Base-by-base conservation (phyloP, 179 eudicot genomes). In the Dionaea muscipula region DNA sequence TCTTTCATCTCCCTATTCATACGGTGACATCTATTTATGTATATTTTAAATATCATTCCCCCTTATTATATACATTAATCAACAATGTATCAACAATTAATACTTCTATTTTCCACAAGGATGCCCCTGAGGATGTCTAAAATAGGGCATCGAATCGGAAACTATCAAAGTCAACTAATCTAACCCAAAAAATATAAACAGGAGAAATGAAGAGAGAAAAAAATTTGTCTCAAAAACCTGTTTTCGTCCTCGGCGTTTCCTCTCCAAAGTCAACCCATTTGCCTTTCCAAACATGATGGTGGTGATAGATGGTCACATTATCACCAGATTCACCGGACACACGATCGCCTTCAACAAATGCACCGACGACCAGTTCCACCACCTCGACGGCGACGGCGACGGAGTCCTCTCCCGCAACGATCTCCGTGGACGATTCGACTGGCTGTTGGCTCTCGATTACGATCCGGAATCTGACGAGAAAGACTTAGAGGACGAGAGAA, bases 291-390 rank as follows among this genome's bases (percentile, higher is more conserved):
- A 43, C 19, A 70, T 70, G 69, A 44, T 60, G 38, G 61, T 70
- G 36, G 60, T 52, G 21, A 64, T 78, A 0, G 86, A 81, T 44
- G 73, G 73, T 37, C 45, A 62, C 0, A 81, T 66, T 56, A 53
- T 81, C 39, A 64, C 17, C 2, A 33, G 62, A 12, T 81, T 81
- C 31, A 66, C 73, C n/a, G 63, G 68, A 15, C 65, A 78, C 47
- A 31, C 47, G 0, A 54, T 61, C 13, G 51, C 51, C 1, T 78
- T 81, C 51, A 60, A 64, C 45, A 61, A 68, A 58, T 65, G 70
- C 28, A 66, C 66, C 0, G 62, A 68, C 7, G 68, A 78, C n/a
- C 68, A 67, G 13, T 81, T 81, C 28, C 26, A 50, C 38, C 35
- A 1, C 67, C 66, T 78, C 0, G 83, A 81, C 37, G 37, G 21